Evolutionary conservation across 192 early-diverging fungal species (phyloP).

Genomic region (Mortierella alpina): DNA sequence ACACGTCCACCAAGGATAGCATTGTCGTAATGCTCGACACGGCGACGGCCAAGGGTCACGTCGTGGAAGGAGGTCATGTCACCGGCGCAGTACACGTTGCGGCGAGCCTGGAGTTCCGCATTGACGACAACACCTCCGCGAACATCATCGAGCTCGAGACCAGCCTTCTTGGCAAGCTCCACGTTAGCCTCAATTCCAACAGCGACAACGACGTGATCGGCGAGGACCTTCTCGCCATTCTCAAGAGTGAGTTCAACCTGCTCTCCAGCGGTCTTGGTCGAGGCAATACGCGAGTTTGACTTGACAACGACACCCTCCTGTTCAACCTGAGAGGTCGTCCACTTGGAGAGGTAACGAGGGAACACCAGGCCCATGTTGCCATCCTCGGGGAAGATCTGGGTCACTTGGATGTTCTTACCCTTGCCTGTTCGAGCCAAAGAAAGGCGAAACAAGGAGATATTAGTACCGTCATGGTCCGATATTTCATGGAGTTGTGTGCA

Average conservation of each 20-base stretch:
- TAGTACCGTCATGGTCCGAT: no score
- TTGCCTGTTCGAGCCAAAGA: conserved; percentile 32
- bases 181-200: conserved; percentile 71
- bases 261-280: conserved; percentile 40
- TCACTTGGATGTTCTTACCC: conserved; percentile 59
- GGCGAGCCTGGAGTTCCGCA: conserved; percentile 72
- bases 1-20: conserved; percentile 69
- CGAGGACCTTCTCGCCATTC: conserved; percentile 52
- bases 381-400: conserved; percentile 73
- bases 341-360: conserved; percentile 71
- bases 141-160: conserved; percentile 69
- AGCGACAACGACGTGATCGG: conserved; percentile 72
- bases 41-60: conserved; percentile 69
- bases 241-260: conserved; percentile 59
- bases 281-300: conserved; percentile 49
- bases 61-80: conserved; percentile 75
- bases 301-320: conserved; percentile 66
- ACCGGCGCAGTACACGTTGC: conserved; percentile 72
- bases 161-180: conserved; percentile 65
- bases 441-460: background rate
- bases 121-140: conserved; percentile 72
- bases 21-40: conserved; percentile 74
- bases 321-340: conserved; percentile 65
- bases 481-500: no score
- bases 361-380: conserved; percentile 69